Evolutionary conservation across 2,329 filamentous ascomycete genomes (phyloP).

Genomic region (Sphaerulina vaccinii): DNA sequence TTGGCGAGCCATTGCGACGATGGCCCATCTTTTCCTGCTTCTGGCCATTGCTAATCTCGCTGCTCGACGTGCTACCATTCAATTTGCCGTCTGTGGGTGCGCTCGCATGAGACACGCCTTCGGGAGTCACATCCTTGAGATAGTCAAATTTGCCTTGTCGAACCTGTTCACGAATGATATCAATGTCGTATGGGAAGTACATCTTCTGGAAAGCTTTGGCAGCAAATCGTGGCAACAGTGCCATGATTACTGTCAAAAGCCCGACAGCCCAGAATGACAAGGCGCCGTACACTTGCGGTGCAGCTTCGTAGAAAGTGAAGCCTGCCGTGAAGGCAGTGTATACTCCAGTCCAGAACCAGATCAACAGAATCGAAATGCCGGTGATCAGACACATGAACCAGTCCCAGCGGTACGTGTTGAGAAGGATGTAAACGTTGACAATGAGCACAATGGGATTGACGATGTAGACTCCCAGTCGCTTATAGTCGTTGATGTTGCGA

Average conservation of each 20-base stretch:
- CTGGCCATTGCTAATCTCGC: conserved; percentile 44
- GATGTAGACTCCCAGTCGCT: conserved; percentile 82
- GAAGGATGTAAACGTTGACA: conserved; percentile 90
- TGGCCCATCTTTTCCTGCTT: conserved; percentile 36
- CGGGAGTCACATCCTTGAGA: conserved; percentile 57
- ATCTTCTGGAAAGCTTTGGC: conserved; percentile 90
- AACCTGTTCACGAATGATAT: conserved; percentile 93
- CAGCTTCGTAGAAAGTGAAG: conserved; percentile 72
- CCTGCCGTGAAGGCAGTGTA: conserved; percentile 65
- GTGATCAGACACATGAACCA: conserved; percentile 90
- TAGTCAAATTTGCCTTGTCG: conserved; percentile 78
- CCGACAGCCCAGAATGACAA: conserved; percentile 85
- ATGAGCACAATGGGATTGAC: conserved; percentile 79
- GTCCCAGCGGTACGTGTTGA: conserved; percentile 98
- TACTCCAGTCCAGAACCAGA: conserved; percentile 95
- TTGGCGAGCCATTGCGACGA: conserved; percentile 41
- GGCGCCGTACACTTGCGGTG: conserved; percentile 73
- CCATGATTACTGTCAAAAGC: conserved; percentile 75
- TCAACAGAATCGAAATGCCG: conserved; percentile 74
- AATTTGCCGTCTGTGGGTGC: conserved; percentile 46
- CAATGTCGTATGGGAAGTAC: conserved; percentile 86
- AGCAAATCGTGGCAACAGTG: conserved; percentile 81
- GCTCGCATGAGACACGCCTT: conserved; percentile 30
- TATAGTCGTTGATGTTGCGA: conserved; percentile 72
- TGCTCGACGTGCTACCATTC: conserved; percentile 57